These are phyloP conservation scores for Jamesozyma rosinii DNA, from an alignment of 805 yeast species.

Conservation along the genomic window DNA sequence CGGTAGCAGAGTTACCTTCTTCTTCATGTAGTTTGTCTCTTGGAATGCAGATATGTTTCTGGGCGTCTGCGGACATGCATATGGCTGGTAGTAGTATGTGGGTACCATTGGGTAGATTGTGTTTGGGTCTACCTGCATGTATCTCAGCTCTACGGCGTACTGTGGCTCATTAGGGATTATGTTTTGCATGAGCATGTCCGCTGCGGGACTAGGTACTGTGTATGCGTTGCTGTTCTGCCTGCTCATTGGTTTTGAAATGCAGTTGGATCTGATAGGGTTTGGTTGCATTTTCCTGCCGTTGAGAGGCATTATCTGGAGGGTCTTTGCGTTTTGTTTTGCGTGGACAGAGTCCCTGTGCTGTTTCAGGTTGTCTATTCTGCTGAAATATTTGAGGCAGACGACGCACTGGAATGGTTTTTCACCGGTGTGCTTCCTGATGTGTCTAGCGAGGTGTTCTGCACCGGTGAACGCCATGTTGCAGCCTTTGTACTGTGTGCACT, in stretches of 20 bases:
- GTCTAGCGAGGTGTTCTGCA: constrained; percentile 87
- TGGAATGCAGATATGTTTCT: constrained; percentile 56
- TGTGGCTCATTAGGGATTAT: not conserved
- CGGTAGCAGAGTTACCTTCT: not conserved
- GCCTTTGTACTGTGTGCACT: constrained; percentile 77
- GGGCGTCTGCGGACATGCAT: constrained; percentile 8
- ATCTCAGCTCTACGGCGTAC: not conserved
- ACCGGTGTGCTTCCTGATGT: constrained; percentile 88
- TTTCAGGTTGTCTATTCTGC: constrained; percentile 77
- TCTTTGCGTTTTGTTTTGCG: constrained; percentile 23
- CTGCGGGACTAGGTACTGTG: too few relatives aligned
- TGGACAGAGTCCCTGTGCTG: constrained; percentile 88
- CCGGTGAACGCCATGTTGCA: constrained; percentile 85
- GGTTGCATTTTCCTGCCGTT: not conserved
- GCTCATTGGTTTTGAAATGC: not conserved
- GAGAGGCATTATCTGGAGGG: not conserved
- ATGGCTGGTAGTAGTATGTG: not conserved
- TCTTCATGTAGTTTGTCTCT: constrained; percentile 41
- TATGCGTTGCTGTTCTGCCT: not conserved
- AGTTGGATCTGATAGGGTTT: not conserved
- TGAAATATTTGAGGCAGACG: constrained; percentile 68
- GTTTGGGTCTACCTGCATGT: not conserved
- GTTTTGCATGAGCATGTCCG: not conserved
- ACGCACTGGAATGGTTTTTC: constrained; percentile 88
- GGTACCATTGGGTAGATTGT: not conserved